Evolutionary conservation across 352 stramenopile genomes (phyloP), one percentile per base, ranked within the genome.

Genomic region (Globisporangium echinulatum): DNA sequence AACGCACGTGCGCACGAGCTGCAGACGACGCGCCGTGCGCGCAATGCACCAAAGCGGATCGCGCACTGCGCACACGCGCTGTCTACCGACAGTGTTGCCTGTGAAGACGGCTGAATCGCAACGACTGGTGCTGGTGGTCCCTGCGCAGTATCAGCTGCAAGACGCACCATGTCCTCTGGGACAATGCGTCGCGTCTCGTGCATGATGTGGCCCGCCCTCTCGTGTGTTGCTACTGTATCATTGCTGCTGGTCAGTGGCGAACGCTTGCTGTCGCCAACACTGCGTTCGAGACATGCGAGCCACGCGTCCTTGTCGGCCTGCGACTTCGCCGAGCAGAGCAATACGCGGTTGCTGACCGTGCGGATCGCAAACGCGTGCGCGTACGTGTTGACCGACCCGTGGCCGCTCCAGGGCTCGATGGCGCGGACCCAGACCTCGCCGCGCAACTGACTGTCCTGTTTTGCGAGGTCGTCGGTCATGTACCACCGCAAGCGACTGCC

Each of bases 401-500:
- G 63, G 17, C 82, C 82, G 59, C 77, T 73, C 82, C 82, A 92
- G 15, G 50, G 49, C 63, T 92, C 78, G 6, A 92, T 47, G 36
- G 51, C 61, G 49, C 82, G 74, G 43, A 92, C 73, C 65, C 67
- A 81, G 5, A 88, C 72, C 40, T 92, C 78, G 2, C 82, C 82
- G 10, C 82, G 72, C 25, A 88, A 53, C 51, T 84, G 70, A 1
- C 57, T 60, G 60, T 85, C 74, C 19, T 68, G 69, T 33, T 68
- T 61, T 39, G 82, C 82, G 42, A 73, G 63, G 13, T 88, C 78
- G 39, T 73, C 59, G 15, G 63, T 84, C 60, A 85, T 76, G 61
- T 82, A 92, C 82, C 82, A 92, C 44, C 76, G 77, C 57, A 92
- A 49, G 6, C 74, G 73, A 53, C 70, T 76, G 54, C 79, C 77